Evolutionary conservation across 768 basidiomycete genomes (phyloP), one percentile per base, ranked within the genome.

Genomic region (Tremella yokohamensis): DNA sequence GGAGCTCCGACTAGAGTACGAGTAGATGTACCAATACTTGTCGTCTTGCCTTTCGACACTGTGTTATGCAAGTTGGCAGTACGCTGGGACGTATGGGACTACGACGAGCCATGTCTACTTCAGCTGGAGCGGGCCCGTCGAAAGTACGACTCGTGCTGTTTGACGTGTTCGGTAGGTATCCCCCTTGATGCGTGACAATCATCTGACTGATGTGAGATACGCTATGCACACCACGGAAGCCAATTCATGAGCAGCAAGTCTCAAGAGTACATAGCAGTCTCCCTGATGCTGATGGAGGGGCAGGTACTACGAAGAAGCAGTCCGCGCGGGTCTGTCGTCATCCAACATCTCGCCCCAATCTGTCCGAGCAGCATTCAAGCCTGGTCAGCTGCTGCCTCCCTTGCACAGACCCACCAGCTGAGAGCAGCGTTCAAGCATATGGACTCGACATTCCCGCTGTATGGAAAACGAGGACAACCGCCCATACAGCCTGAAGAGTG

Each of bases 271-370:
- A 49, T 52, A 8, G n/a, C 8, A 15, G 29, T 1, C n/a, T 37
- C 19, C 34, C 37, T 9, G 12, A 8, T n/a, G 20, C n/a, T 29
- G 34, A 20, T 6, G 2, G 45, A 19, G 24, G 12, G 2, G 11
- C 29, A 70, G 73, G 51, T 76, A 76, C 49, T 56, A 73, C 25
- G 67, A 70, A 55, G 74, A 76, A 70, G 74, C 67, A 9, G 53
- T 63, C 20, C 60, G 56, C 54, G 69, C 65, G 16, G 70, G 69
- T 15, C 40, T 70, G 8, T 50, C 68, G 12, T 37, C 63, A 12
- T 37, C 39, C 15, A 39, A 15, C 9, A 61, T 76, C 54, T 47
- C 62, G 4, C 62, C 70, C 8, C 40, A 55, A 1, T 63, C 58
- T 16, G 70, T 76, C 12, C 37, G 70, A 29, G 22, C 49, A 11